phyloP scores from a whole-genome alignment of 2,329 filamentous ascomycete genomes.

The Epichloe sylvatica region DNA sequence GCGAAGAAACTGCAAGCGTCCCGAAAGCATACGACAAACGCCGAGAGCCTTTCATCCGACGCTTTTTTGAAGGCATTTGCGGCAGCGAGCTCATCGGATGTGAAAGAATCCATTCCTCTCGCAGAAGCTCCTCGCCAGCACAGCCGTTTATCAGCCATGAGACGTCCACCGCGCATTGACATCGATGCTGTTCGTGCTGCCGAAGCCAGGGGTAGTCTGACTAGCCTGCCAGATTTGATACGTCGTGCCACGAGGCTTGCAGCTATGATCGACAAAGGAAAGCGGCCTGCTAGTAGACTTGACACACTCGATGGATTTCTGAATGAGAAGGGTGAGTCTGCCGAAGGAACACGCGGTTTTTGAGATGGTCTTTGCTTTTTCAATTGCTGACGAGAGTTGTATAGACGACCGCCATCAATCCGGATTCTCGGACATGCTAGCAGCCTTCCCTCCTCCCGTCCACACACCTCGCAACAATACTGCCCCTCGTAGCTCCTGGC shows the following conservation, averaged over 20 bases:
- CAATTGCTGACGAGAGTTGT: constrained; percentile 6
- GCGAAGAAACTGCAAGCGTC: constrained; percentile 14
- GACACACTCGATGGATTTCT: constrained; percentile 39
- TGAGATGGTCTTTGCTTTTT: not conserved
- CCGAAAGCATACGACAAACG: constrained; percentile 7
- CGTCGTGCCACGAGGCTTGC: constrained; percentile 74
- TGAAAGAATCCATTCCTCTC: constrained; percentile 19
- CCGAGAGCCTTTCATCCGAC: constrained; percentile 24
- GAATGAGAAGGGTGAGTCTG: constrained; percentile 26
- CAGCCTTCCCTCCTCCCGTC: constrained; percentile 51
- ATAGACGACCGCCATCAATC: constrained; percentile 33
- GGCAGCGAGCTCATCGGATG: constrained; percentile 32
- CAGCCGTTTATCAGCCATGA: constrained; percentile 39
- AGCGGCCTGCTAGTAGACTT: constrained; percentile 44
- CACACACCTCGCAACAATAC: constrained; percentile 28
- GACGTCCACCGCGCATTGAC: constrained; percentile 60
- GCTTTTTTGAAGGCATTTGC: constrained; percentile 37
- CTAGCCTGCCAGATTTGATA: constrained; percentile 84
- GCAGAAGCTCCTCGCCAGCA: constrained; percentile 17
- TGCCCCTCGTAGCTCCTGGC: constrained; percentile 33
- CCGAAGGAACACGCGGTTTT: not conserved
- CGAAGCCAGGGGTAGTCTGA: constrained; percentile 76
- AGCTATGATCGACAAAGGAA: constrained; percentile 74
- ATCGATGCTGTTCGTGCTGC: constrained; percentile 70
- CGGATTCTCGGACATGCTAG: constrained; percentile 50